A percentile compares a stretch with the other conserved stretches of the same genome.
Evolutionary conservation across 2,329 filamentous ascomycete genomes (phyloP).

Genomic region (Ophiobolus disseminans): DNA sequence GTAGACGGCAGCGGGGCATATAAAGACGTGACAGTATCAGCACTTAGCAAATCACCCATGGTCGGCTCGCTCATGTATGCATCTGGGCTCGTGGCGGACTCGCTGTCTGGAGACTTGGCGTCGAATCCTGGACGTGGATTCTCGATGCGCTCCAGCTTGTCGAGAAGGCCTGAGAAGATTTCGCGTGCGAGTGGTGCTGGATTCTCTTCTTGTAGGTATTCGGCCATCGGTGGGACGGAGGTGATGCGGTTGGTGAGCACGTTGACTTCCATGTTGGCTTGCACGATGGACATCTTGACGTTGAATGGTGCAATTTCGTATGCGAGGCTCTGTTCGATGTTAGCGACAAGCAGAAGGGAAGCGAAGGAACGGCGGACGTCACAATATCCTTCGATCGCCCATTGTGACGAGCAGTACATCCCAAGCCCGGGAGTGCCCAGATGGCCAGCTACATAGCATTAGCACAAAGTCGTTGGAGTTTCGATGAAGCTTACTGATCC

Average conservation of each 20-base stretch:
- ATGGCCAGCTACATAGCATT: slow-evolving; percentile 69
- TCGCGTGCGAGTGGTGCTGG: slow-evolving; percentile 82
- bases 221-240: slow-evolving; percentile 78
- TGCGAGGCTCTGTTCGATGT: slow-evolving; percentile 68
- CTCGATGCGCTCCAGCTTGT: slow-evolving; percentile 71
- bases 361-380: slow-evolving; percentile 62
- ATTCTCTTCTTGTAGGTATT: slow-evolving; percentile 72
- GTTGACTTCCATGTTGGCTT: slow-evolving; percentile 92
- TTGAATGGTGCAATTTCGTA: slow-evolving; percentile 97
- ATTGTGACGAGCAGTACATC: slow-evolving; percentile 90
- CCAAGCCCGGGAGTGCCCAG: slow-evolving; percentile 90
- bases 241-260: slow-evolving; percentile 86
- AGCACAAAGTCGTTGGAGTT: slow-evolving; percentile 7
- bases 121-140: slow-evolving; percentile 31
- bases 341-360: slow-evolving; percentile 1
- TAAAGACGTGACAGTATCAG: slow-evolving; percentile 65
- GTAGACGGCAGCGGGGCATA: slow-evolving; percentile 74
- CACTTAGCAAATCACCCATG: slow-evolving; percentile 55
- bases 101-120: slow-evolving; percentile 40
- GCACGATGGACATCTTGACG: slow-evolving; percentile 92
- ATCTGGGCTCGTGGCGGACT: slow-evolving; percentile 38
- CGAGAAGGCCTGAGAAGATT: slow-evolving; percentile 80
- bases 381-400: slow-evolving; percentile 95
- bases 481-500: slow-evolving; percentile 65
- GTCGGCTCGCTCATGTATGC: slow-evolving; percentile 39